These are phyloP conservation scores for Ophiostoma montium DNA, from an alignment of 2,329 filamentous ascomycete genomes.

Conservation along the genomic window DNA sequence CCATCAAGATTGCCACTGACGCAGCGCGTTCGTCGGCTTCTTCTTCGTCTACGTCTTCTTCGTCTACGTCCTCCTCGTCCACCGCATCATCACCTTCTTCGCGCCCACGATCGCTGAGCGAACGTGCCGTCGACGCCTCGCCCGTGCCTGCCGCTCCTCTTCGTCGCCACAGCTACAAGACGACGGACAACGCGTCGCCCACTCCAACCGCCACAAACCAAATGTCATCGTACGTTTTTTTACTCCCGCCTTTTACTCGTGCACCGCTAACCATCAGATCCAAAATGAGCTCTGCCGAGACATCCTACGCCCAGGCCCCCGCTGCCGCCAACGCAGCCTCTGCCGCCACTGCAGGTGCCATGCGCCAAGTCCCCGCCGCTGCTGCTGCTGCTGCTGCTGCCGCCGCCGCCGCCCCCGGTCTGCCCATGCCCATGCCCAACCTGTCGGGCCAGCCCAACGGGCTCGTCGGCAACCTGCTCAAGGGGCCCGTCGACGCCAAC, in stretches of 20 bases:
- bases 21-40: not conserved
- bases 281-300: slow-evolving; percentile 8
- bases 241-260: no score
- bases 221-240: slow-evolving; percentile 12
- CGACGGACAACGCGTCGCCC: slow-evolving; percentile 2
- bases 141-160: slow-evolving; percentile 1
- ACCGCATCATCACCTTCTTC: slow-evolving; percentile 4
- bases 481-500: slow-evolving; percentile 40
- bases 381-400: slow-evolving; percentile 6
- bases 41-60: not conserved
- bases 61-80: not conserved
- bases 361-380: slow-evolving; percentile 3
- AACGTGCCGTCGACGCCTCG: slow-evolving; percentile 7
- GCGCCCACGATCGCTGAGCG: slow-evolving; percentile 12
- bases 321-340: slow-evolving; percentile 4
- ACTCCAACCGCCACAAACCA: not conserved
- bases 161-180: slow-evolving; percentile 9
- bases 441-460: slow-evolving; percentile 23
- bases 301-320: slow-evolving; percentile 10
- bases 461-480: slow-evolving; percentile 33
- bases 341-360: slow-evolving; percentile 5
- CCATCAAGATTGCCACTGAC: slow-evolving; percentile 11
- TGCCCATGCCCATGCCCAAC: slow-evolving; percentile 20
- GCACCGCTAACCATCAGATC: not conserved
- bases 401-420: slow-evolving; percentile 8